Evolutionary conservation across 768 basidiomycete genomes (phyloP).

Genomic region (Podaxis rugospora): DNA sequence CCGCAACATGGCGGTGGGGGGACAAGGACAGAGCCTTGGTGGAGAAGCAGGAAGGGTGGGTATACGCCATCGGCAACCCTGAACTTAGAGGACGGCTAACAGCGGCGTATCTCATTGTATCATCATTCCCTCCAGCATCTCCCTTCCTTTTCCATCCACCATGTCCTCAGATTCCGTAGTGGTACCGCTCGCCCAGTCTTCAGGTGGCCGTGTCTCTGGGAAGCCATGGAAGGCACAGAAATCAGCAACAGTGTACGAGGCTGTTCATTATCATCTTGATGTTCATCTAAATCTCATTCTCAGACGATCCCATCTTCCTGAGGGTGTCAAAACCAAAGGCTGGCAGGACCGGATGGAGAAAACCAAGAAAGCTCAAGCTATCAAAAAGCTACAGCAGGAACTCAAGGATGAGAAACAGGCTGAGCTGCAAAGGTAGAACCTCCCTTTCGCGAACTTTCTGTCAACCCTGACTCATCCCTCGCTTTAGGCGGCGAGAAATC

Average conservation of each 20-base stretch:
- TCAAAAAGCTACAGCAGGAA: constrained; percentile 70
- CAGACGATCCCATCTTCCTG: constrained; percentile 67
- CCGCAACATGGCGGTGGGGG: constrained; percentile 32
- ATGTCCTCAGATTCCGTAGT: constrained; percentile 13
- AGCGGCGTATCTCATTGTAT: neutral
- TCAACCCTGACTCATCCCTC: neutral
- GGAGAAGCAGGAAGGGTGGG: neutral
- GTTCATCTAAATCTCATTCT: constrained; percentile 10
- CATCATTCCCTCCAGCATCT: neutral
- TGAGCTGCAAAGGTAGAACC: constrained; percentile 52
- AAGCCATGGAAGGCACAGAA: constrained; percentile 63
- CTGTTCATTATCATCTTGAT: neutral
- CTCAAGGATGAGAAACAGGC: constrained; percentile 74
- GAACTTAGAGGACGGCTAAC: neutral
- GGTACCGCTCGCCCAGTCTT: constrained; percentile 47
- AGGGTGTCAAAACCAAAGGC: constrained; percentile 58
- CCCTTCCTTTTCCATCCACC: neutral
- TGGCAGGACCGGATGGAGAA: constrained; percentile 72
- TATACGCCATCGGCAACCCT: neutral
- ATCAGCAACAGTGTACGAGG: constrained; percentile 44
- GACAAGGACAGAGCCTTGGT: neutral
- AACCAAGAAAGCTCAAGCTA: constrained; percentile 58
- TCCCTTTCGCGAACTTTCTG: constrained; percentile 1
- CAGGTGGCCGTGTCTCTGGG: constrained; percentile 63
- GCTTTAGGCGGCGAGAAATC: constrained; percentile 55